Conservation (phyloP, 495 filamentous ascomycete species). For the Trichoderma asperelloides region DNA sequence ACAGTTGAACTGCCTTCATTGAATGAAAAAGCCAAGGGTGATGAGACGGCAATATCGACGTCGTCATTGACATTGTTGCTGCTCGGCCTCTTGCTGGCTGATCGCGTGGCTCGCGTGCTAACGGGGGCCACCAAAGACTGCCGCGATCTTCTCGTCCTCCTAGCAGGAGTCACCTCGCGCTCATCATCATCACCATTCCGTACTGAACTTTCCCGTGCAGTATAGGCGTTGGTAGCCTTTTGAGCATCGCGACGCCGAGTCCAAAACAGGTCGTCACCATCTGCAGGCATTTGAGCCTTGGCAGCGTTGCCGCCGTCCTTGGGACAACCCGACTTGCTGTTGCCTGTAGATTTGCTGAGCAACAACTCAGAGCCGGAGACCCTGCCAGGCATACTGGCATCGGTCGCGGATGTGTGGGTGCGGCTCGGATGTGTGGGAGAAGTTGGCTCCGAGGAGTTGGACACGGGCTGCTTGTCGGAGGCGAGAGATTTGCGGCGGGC, state of each 20-base stretch:
- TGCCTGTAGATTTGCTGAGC: neutral
- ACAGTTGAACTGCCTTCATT: conserved; percentile 33
- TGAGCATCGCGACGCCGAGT: conserved; percentile 4
- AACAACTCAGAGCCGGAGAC: neutral
- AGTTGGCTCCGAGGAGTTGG: conserved; percentile 1
- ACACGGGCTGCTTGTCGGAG: conserved; percentile 9
- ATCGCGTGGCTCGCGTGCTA: conserved; percentile 9
- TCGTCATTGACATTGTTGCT: conserved; percentile 27
- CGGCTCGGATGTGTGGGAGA: conserved; percentile 10
- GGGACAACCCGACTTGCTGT: neutral
- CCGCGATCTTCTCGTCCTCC: conserved; percentile 6
- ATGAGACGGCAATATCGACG: conserved; percentile 35
- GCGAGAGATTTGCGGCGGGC: conserved; percentile 10
- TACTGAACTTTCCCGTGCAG: neutral
- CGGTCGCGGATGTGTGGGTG: conserved; percentile 10
- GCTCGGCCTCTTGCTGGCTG: conserved; percentile 30
- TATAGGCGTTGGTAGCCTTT: conserved; percentile 6
- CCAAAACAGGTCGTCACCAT: neutral
- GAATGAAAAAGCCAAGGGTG: conserved; percentile 31
- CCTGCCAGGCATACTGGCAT: conserved; percentile 11
- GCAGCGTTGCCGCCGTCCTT: conserved; percentile 5
- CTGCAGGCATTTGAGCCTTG: neutral
- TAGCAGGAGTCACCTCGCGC: conserved; percentile 7
- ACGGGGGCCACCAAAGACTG: neutral
- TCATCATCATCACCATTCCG: conserved; percentile 5